These are phyloP conservation scores for Barnettozyma populi DNA, from an alignment of 805 yeast species.

Conservation along the genomic window DNA sequence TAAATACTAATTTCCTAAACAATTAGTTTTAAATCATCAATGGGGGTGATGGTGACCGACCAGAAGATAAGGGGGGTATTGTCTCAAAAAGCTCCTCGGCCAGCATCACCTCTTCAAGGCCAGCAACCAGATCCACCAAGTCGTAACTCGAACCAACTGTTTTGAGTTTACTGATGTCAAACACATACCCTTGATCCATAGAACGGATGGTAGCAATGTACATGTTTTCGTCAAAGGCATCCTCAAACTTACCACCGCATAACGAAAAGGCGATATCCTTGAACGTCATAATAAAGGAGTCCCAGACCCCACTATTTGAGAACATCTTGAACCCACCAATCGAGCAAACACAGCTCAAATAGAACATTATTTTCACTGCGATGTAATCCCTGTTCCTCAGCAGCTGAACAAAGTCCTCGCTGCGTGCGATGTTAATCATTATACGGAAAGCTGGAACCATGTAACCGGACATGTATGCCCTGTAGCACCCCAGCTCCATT, in stretches of 20 bases:
- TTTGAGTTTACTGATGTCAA: background rate
- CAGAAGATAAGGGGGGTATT: too few relatives aligned
- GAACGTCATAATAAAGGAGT: conserved; percentile 15
- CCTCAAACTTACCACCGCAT: conserved; percentile 16
- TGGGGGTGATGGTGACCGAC: too few relatives aligned
- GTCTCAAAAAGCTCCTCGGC: background rate
- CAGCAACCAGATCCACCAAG: background rate
- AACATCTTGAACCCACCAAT: conserved; percentile 20
- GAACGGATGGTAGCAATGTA: conserved; percentile 3
- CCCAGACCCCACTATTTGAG: conserved; percentile 17
- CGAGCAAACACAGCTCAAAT: conserved; percentile 18
- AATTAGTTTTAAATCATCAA: too few relatives aligned
- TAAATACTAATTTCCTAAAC: too few relatives aligned
- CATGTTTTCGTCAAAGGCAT: conserved; percentile 13
- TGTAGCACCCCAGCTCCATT: conserved; percentile 17
- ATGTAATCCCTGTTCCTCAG: conserved; percentile 14
- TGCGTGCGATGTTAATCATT: conserved; percentile 8
- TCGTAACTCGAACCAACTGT: background rate
- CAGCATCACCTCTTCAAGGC: background rate
- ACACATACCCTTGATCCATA: background rate
- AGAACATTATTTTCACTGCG: conserved; percentile 20
- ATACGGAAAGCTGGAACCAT: conserved; percentile 18
- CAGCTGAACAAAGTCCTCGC: conserved; percentile 8
- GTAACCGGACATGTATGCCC: conserved; percentile 17
- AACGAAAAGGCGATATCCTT: background rate